Conservation (phyloP, 1,139 yeast genomes). For the Yamadazyma blattariae region DNA sequence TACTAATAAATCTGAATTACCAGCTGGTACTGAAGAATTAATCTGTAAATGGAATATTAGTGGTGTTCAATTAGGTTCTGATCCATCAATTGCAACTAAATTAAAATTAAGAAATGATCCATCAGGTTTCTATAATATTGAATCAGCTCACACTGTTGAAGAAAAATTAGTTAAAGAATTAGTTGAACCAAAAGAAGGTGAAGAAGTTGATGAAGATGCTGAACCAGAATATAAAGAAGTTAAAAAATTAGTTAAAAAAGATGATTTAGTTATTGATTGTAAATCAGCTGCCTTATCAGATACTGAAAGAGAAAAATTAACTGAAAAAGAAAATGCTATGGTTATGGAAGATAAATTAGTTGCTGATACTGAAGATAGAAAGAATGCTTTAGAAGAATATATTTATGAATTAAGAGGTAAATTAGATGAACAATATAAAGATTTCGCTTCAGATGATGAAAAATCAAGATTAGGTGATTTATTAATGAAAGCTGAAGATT, state of each 20-base stretch:
- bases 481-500: conserved; percentile 88
- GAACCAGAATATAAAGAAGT: conserved; percentile 90
- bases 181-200: conserved; percentile 58
- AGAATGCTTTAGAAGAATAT: conserved; percentile 97
- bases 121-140: conserved; percentile 91
- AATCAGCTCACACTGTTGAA: conserved; percentile 92
- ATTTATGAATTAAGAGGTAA: conserved; percentile 97
- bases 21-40: conserved; percentile 61
- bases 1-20: conserved; percentile 72
- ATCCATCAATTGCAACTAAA: conserved; percentile 80
- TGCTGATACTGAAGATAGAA: conserved; percentile 98
- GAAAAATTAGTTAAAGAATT: conserved; percentile 86
- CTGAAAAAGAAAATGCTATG: conserved; percentile 84
- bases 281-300: conserved; percentile 67
- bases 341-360: conserved; percentile 91
- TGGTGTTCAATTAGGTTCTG: conserved; percentile 80
- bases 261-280: conserved; percentile 58
- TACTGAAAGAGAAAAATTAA: conserved; percentile 52
- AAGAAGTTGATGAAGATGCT: conserved; percentile 30
- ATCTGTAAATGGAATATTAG: conserved; percentile 84
- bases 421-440: conserved; percentile 87
- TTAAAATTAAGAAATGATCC: conserved; percentile 96
- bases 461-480: conserved; percentile 72
- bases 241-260: conserved; percentile 92
- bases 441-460: conserved; percentile 88